Evolutionary conservation across 768 basidiomycete genomes (phyloP).

Genomic region (Chiua virens): DNA sequence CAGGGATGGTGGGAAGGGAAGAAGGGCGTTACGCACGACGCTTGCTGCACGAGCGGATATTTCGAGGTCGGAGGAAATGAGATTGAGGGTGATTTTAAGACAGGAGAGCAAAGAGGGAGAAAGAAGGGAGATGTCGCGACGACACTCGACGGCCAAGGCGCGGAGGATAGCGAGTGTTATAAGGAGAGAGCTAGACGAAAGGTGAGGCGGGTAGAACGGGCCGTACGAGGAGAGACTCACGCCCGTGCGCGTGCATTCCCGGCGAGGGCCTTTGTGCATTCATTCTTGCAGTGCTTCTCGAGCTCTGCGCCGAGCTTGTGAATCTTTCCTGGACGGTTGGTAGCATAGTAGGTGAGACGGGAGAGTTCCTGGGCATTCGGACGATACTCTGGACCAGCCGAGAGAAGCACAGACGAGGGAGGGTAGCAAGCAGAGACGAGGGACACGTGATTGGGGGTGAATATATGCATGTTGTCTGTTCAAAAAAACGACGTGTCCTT

Average conservation of each 20-base stretch:
- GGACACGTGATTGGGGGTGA: conserved; percentile 81
- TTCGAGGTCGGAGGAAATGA: conserved; percentile 67
- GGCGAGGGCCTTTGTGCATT: conserved; percentile 61
- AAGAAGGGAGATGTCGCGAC: conserved; percentile 75
- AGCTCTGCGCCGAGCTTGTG: conserved; percentile 74
- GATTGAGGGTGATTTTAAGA: conserved; percentile 54
- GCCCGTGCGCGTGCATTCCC: conserved; percentile 80
- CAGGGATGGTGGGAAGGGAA: background rate
- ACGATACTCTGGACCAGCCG: conserved; percentile 72
- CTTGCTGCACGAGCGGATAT: conserved; percentile 75
- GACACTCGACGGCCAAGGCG: conserved; percentile 82
- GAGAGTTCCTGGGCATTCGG: conserved; percentile 87
- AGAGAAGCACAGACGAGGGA: conserved; percentile 66
- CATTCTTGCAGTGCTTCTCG: conserved; percentile 67
- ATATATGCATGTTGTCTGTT: conserved; percentile 59
- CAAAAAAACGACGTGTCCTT: background rate
- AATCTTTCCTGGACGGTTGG: conserved; percentile 79
- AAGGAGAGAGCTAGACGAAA: conserved; percentile 60
- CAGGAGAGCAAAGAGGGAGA: conserved; percentile 68
- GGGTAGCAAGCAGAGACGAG: conserved; percentile 88
- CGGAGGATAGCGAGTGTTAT: conserved; percentile 83
- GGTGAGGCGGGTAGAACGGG: background rate
- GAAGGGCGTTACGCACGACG: conserved; percentile 54
- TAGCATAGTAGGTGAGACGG: conserved; percentile 81
- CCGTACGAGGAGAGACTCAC: conserved; percentile 45